Percentiles rank a stretch among this genome's conserved stretches.
Evolutionary conservation across 208 protist species (phyloP).

Genomic region (Leishmania tropica): DNA sequence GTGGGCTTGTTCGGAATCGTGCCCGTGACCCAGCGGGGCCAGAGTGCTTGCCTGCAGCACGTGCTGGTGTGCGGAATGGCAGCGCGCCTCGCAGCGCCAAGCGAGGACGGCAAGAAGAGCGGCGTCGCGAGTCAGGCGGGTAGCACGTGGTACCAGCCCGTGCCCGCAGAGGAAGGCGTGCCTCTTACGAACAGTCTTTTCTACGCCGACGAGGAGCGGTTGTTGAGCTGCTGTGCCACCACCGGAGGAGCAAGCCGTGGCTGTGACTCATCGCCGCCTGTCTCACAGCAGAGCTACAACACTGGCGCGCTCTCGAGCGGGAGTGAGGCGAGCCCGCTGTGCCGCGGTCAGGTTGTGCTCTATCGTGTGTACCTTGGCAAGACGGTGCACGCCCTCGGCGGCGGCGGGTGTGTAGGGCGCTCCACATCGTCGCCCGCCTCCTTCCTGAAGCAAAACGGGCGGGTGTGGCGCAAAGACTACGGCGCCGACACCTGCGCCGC

Average conservation of each 20-base stretch:
- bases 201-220: conserved; percentile 78
- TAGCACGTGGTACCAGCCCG: conserved; percentile 5
- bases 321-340: conserved; percentile 1
- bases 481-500: conserved; percentile 63
- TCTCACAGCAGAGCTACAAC: conserved; percentile 10
- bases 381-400: conserved; percentile 27
- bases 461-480: conserved; percentile 59
- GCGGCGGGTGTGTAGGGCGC: neutral
- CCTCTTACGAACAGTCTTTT: conserved; percentile 90
- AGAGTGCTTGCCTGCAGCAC: conserved; percentile 56
- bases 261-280: neutral
- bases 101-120: conserved; percentile 13
- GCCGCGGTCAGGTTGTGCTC: conserved; percentile 32
- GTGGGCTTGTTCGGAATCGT: conserved; percentile 86
- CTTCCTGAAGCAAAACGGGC: conserved; percentile 35
- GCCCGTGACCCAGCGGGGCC: conserved; percentile 30
- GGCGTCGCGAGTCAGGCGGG: neutral
- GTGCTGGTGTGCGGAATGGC: conserved; percentile 37
- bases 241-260: neutral
- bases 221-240: conserved; percentile 32
- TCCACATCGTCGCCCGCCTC: neutral
- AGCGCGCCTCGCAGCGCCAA: neutral
- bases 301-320: neutral
- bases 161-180: conserved; percentile 59
- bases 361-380: conserved; percentile 37